Conservation (phyloP, 768 basidiomycete species). For the Phlegmacium glaucopus region DNA sequence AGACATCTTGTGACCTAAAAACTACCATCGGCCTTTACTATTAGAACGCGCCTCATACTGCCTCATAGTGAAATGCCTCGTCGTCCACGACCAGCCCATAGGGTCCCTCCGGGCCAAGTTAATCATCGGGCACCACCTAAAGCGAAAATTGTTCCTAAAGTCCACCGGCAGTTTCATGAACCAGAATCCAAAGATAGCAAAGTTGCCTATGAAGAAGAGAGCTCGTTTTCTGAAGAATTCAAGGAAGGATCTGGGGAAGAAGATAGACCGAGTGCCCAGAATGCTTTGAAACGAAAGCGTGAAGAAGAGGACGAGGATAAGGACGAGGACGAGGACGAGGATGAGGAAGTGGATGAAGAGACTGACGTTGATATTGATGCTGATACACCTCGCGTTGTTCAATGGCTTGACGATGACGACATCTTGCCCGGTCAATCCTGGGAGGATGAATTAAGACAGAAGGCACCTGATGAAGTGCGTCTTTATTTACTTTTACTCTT, state of each 20-base stretch:
- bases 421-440: slow-evolving; percentile 10
- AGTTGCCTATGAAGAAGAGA: background rate
- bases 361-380: slow-evolving; percentile 33
- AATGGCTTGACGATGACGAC: slow-evolving; percentile 46
- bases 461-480: slow-evolving; percentile 13
- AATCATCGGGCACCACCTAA: background rate
- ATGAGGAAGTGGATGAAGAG: slow-evolving; percentile 27
- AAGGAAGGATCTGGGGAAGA: slow-evolving; percentile 12
- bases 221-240: slow-evolving; percentile 1
- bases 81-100: slow-evolving; percentile 19
- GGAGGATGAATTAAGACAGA: slow-evolving; percentile 12
- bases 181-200: slow-evolving; percentile 2
- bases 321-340: slow-evolving; percentile 3
- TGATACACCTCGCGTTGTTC: slow-evolving; percentile 56
- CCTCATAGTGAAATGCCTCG: slow-evolving; percentile 20
- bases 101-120: slow-evolving; percentile 7
- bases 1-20: background rate
- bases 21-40: too few species aligned
- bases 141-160: background rate
- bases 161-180: slow-evolving; percentile 5
- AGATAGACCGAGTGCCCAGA: background rate
- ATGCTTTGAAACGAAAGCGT: background rate
- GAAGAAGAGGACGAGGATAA: background rate
- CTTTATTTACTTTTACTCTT: background rate
- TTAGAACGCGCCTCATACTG: background rate